Base-by-base conservation (phyloP, 2,329 filamentous ascomycete species). In the Zasmidium cellare region DNA sequence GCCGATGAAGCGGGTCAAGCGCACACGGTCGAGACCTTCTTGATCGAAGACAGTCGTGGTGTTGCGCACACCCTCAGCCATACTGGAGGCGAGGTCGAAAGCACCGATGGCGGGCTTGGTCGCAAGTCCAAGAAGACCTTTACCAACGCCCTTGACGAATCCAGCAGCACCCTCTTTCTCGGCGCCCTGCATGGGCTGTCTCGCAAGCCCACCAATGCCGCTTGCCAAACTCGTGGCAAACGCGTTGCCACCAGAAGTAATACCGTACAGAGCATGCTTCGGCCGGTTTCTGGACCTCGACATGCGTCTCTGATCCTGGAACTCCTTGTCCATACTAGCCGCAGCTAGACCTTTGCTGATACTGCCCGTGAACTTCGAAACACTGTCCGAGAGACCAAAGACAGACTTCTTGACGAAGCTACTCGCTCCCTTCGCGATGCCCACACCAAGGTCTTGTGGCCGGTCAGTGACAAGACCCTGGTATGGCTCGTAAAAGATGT, bases 401-500 rank as follows among this genome's bases (percentile, higher is more conserved):
- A 99, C 93, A 0, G 92, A 96, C 77, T 99, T 99, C 82, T 99
- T 99, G 66, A 97, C 90, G 71, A 99, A 97, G 64, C 91, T 96
- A 0, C 92, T 93, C 11, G 96, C 94, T 41, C 94, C 94, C 75
- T 97, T 97, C 35, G 94, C 96, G 62, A 99, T 96, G 18, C 94
- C 94, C 44, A 96, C 82, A 19, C 94, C 96, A 55, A 99, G 87
- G 65, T 99, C 93, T 74, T 97, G 93, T 1, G 94, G 96, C 65
- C 90, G 86, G 73, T 99, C 94, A 0, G 92, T 96, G 73, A 99
- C 96, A 50, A 99, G 85, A 20, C 96, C 91, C 78, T 99, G 94
- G 77, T 99, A 99, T 38, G 94, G 94, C 74, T 99, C 96, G 80
- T 99, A 99, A 79, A 99, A 99, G 72, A 99, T 96, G 73, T 97